Evolutionary conservation across 2,329 filamentous ascomycete species (phyloP).

Genomic region (Exophiala mesophila): DNA sequence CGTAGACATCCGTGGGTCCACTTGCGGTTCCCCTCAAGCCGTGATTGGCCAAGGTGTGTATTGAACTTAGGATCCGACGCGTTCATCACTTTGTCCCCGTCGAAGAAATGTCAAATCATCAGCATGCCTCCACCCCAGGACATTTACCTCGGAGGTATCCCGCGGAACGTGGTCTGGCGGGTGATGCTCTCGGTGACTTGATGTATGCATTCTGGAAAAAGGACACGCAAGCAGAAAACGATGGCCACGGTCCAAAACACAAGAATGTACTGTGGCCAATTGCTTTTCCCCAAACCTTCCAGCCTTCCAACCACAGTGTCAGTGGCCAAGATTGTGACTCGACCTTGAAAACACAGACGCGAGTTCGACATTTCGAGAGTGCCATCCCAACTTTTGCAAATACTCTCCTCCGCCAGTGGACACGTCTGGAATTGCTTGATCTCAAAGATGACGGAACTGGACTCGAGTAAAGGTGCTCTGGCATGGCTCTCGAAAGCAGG

Average conservation of each 20-base stretch:
- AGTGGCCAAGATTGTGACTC: constrained; percentile 3
- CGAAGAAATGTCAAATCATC: constrained; percentile 1
- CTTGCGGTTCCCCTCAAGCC: constrained; percentile 5
- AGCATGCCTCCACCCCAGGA: constrained; percentile 4
- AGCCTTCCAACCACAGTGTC: constrained; percentile 5
- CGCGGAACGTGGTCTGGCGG: constrained; percentile 2
- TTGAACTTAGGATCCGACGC: constrained; percentile 1
- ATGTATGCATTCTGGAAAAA: constrained; percentile 4
- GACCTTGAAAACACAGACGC: constrained; percentile 3
- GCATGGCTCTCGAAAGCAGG: neutral
- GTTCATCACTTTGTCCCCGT: constrained; percentile 4
- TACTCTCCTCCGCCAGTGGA: constrained; percentile 4
- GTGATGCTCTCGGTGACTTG: constrained; percentile 6
- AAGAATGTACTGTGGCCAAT: constrained; percentile 4
- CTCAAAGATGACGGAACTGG: constrained; percentile 4
- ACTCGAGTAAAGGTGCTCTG: constrained; percentile 2
- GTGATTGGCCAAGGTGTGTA: constrained; percentile 3
- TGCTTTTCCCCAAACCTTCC: constrained; percentile 3
- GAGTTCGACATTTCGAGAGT: constrained; percentile 3
- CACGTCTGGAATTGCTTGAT: constrained; percentile 3
- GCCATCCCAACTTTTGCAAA: constrained; percentile 3
- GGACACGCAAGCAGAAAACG: constrained; percentile 1
- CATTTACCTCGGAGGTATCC: constrained; percentile 1
- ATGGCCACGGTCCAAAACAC: constrained; percentile 2
- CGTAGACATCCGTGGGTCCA: constrained; percentile 2